These are phyloP conservation scores for Xylaria sp. DNA, from an alignment of 2,329 filamentous ascomycete genomes.

Conservation along the genomic window DNA sequence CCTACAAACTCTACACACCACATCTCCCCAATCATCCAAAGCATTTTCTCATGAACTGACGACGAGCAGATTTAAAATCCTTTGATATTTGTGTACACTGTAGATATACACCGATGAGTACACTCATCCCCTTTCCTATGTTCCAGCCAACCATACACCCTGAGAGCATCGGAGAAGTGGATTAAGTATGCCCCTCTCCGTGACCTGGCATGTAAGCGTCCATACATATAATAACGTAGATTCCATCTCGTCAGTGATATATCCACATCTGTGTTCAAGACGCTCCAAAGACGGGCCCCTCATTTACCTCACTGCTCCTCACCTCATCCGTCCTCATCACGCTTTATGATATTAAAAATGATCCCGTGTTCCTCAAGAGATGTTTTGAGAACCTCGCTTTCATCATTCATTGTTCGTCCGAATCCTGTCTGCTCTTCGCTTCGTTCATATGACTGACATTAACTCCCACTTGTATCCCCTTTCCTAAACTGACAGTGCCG, in stretches of 20 bases:
- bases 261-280: background rate
- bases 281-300: background rate
- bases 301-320: background rate
- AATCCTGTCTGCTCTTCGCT: background rate
- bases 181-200: background rate
- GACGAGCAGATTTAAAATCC: constrained; percentile 1
- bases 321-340: background rate
- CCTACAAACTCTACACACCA: background rate
- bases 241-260: constrained; percentile 6
- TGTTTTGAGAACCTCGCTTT: background rate
- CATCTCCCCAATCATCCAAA: background rate
- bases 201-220: background rate
- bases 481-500: constrained; percentile 5
- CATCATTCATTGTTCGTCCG: constrained; percentile 9
- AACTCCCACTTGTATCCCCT: background rate
- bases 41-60: background rate
- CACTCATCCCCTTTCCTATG: background rate
- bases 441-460: background rate
- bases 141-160: background rate
- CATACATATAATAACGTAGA: background rate
- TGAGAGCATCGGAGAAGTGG: background rate
- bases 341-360: constrained; percentile 7
- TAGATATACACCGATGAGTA: constrained; percentile 15
- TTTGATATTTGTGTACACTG: constrained; percentile 22
- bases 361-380: background rate